Evolutionary conservation across 1,284 basidiomycete genomes (phyloP).

Genomic region (Jaminaea rosea): DNA sequence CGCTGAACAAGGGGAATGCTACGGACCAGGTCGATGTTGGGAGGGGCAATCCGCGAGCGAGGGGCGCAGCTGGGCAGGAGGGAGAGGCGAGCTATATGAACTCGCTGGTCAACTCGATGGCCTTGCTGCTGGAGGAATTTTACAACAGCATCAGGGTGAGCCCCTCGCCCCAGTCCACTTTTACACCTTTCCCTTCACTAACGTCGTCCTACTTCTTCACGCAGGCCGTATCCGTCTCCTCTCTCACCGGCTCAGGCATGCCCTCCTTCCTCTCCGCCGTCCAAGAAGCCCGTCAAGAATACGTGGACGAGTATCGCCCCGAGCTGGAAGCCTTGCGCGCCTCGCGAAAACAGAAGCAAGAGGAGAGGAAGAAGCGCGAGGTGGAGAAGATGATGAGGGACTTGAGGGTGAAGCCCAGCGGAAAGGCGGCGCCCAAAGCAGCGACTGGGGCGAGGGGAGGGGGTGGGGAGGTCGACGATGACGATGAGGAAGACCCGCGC

Average conservation of each 20-base stretch:
- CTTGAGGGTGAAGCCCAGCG: slow-evolving; percentile 50
- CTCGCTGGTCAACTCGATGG: slow-evolving; percentile 98
- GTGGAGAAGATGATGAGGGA: slow-evolving; percentile 76
- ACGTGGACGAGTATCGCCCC: slow-evolving; percentile 79
- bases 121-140: slow-evolving; percentile 93
- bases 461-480: background rate
- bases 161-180: background rate
- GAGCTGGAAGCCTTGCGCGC: slow-evolving; percentile 65
- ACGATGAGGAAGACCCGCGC: background rate
- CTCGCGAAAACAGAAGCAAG: slow-evolving; percentile 55
- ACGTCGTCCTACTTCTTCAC: slow-evolving; percentile 4
- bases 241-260: slow-evolving; percentile 86
- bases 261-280: slow-evolving; percentile 84
- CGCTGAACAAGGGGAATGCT: slow-evolving; percentile 47
- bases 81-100: slow-evolving; percentile 97
- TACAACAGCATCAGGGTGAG: slow-evolving; percentile 86
- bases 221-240: slow-evolving; percentile 88
- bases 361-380: slow-evolving; percentile 61
- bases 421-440: too few species aligned
- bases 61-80: slow-evolving; percentile 51
- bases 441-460: too few species aligned
- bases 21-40: slow-evolving; percentile 50
- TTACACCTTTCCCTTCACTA: slow-evolving; percentile 4
- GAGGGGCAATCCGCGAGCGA: slow-evolving; percentile 8
- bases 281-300: slow-evolving; percentile 74